These are phyloP conservation scores for Cornus controversa DNA, from an alignment of 148 eudicot genomes.

Conservation along the genomic window DNA sequence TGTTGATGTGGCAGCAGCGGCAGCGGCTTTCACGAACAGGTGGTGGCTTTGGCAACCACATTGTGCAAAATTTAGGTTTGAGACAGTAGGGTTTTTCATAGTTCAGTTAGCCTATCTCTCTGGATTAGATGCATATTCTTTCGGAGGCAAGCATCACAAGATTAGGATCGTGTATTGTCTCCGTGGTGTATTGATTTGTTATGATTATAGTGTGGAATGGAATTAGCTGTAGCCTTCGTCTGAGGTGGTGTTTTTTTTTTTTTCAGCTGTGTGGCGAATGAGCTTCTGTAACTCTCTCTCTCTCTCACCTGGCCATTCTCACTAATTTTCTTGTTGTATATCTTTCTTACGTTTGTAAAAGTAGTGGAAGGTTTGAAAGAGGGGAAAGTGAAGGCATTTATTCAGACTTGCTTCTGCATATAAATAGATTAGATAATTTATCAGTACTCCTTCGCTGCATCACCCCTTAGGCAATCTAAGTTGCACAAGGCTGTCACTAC, in stretches of 20 bases:
- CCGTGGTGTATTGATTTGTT: constrained; percentile 36
- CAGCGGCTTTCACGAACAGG: background rate
- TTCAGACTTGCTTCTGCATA: constrained; percentile 20
- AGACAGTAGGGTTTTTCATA: constrained; percentile 17
- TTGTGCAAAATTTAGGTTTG: constrained; percentile 16
- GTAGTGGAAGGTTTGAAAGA: constrained; percentile 9
- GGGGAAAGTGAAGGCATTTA: constrained; percentile 17
- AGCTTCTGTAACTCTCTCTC: constrained; percentile 9
- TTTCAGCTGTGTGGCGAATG: constrained; percentile 6
- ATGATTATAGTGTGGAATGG: constrained; percentile 18
- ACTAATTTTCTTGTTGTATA: constrained; percentile 26
- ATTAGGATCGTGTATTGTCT: constrained; percentile 30
- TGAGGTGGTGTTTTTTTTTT: background rate
- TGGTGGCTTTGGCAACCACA: constrained; percentile 3
- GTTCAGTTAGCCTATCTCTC: constrained; percentile 22
- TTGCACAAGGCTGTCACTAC: too few relatives aligned
- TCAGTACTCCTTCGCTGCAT: constrained; percentile 5
- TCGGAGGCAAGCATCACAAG: constrained; percentile 31
- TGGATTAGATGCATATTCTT: constrained; percentile 36
- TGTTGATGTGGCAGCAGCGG: background rate
- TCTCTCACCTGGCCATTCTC: background rate
- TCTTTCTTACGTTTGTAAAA: constrained; percentile 16
- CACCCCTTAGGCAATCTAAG: too few relatives aligned
- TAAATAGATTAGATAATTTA: constrained; percentile 15
- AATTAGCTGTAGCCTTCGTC: constrained; percentile 29